These are phyloP conservation scores for Naegleria fowleri DNA, from an alignment of 208 protist genomes.

Conservation along the genomic window DNA sequence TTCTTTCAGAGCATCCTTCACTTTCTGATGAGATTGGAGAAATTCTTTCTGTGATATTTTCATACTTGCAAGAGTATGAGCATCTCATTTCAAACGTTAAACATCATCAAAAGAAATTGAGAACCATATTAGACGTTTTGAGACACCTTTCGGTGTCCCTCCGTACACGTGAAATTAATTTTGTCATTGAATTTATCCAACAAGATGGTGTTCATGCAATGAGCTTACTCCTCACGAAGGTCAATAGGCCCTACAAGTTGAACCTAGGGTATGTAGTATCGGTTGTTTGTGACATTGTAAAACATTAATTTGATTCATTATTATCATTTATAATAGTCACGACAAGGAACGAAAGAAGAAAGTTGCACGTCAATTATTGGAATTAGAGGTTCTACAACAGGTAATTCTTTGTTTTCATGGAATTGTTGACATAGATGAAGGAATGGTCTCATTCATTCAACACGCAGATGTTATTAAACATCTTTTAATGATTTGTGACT, in stretches of 20 bases:
- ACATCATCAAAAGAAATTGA: not conserved
- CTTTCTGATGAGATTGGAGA: not conserved
- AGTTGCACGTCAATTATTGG: not conserved
- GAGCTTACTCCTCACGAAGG: not conserved
- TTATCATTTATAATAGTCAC: not conserved
- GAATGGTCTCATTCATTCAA: not conserved
- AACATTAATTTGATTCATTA: no score
- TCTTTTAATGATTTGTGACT: constrained; percentile 4
- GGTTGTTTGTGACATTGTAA: no score
- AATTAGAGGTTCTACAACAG: not conserved
- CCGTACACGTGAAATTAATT: not conserved
- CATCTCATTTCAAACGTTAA: not conserved
- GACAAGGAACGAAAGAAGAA: not conserved
- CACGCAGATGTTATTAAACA: not conserved
- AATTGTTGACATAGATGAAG: constrained; percentile 5
- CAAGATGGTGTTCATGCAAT: not conserved
- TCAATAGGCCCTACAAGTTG: not conserved
- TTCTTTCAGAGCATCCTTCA: not conserved
- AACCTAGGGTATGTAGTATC: not conserved
- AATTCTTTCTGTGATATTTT: not conserved
- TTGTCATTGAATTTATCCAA: not conserved
- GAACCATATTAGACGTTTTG: not conserved
- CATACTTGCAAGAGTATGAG: not conserved
- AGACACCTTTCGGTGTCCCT: not conserved
- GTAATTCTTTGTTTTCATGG: not conserved